Evolutionary conservation across 768 basidiomycete genomes (phyloP).

Genomic region (Tricholoma sp.): DNA sequence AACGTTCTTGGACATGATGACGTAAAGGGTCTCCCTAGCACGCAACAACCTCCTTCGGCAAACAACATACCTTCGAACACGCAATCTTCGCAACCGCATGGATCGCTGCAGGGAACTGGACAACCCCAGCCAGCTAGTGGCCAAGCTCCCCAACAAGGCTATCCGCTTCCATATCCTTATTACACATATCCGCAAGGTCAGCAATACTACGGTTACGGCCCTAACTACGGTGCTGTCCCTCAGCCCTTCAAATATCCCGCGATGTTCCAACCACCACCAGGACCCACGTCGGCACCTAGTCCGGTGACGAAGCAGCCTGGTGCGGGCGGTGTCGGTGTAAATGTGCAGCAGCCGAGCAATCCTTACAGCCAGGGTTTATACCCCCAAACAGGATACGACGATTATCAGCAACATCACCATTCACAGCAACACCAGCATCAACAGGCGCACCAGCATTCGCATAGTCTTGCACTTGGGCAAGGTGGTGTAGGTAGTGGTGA

Average conservation of each 20-base stretch:
- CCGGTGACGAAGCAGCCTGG: slow-evolving; percentile 65
- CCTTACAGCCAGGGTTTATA: slow-evolving; percentile 63
- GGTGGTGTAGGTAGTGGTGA: slow-evolving; percentile 35
- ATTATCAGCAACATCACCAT: slow-evolving; percentile 45
- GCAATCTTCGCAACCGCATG: slow-evolving; percentile 54
- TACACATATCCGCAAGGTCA: slow-evolving; percentile 73
- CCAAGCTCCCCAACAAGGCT: slow-evolving; percentile 62
- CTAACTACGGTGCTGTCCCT: slow-evolving; percentile 46
- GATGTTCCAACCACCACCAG: slow-evolving; percentile 70
- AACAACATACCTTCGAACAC: slow-evolving; percentile 43
- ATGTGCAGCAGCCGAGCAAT: slow-evolving; percentile 43
- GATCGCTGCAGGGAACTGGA: slow-evolving; percentile 40
- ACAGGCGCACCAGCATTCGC: slow-evolving; percentile 46
- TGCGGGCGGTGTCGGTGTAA: slow-evolving; percentile 39
- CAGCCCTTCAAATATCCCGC: slow-evolving; percentile 75
- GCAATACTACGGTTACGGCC: slow-evolving; percentile 66
- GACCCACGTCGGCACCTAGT: slow-evolving; percentile 59
- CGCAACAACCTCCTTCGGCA: slow-evolving; percentile 51
- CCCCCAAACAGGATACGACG: slow-evolving; percentile 48
- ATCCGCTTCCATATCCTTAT: slow-evolving; percentile 56
- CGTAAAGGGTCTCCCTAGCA: slow-evolving; percentile 59
- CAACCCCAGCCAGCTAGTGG: slow-evolving; percentile 57
- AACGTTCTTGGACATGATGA: slow-evolving; percentile 71
- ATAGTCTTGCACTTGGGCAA: slow-evolving; percentile 39
- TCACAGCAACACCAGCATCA: slow-evolving; percentile 50